Evolutionary conservation across 2,329 filamentous ascomycete genomes (phyloP).

Genomic region (Calonectria pseudoreteaudii): DNA sequence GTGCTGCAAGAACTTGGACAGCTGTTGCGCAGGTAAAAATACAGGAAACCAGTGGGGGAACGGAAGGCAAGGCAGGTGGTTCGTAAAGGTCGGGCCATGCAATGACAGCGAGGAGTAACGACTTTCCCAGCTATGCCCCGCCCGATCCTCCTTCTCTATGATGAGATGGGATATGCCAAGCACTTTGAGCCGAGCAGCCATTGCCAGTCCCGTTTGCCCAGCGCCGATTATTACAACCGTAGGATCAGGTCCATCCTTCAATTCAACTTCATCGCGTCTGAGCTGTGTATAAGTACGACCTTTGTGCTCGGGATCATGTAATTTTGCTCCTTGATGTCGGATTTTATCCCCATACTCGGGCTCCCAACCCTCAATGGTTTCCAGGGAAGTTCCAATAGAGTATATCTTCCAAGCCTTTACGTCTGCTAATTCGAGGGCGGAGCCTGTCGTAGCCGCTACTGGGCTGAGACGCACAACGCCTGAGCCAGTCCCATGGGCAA

Average conservation of each 20-base stretch:
- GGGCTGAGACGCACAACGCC: constrained; percentile 16
- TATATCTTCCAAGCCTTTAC: constrained; percentile 6
- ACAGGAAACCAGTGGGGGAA: constrained; percentile 17
- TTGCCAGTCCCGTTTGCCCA: constrained; percentile 7
- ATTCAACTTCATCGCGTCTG: neutral
- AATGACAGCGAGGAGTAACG: constrained; percentile 3
- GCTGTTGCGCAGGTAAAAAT: constrained; percentile 5
- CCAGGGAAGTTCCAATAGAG: neutral
- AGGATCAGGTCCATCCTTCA: neutral
- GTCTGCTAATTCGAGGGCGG: constrained; percentile 4
- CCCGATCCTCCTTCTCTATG: constrained; percentile 7
- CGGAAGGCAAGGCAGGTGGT: constrained; percentile 12
- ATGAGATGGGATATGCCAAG: constrained; percentile 16
- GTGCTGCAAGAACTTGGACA: neutral
- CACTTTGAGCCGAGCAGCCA: constrained; percentile 12
- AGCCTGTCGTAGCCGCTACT: neutral
- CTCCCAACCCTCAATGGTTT: constrained; percentile 11
- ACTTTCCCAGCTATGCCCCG: constrained; percentile 10
- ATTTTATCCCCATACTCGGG: constrained; percentile 10
- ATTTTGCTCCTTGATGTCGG: neutral
- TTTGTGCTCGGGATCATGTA: constrained; percentile 5
- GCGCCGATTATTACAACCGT: constrained; percentile 7
- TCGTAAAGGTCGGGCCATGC: constrained; percentile 15
- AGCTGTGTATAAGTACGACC: constrained; percentile 1
- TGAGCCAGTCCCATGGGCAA: constrained; percentile 7